These are phyloP conservation scores for Lactarius hengduanensis DNA, from an alignment of 768 basidiomycete species.

Conservation along the genomic window DNA sequence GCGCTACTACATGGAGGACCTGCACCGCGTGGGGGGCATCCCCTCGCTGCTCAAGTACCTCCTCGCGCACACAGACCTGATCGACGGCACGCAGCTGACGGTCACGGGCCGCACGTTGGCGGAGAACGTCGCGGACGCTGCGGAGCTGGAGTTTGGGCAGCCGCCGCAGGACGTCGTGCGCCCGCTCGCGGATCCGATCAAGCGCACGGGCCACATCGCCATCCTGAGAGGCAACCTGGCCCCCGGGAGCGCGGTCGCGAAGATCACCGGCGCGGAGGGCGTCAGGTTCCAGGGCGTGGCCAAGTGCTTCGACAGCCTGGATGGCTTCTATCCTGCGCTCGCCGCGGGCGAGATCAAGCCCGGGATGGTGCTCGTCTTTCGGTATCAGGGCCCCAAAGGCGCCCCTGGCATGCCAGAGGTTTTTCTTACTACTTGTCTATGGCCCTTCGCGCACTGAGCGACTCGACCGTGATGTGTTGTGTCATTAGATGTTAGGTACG, in stretches of 20 bases:
- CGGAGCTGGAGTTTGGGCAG: slow-evolving; percentile 62
- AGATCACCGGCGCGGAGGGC: slow-evolving; percentile 93
- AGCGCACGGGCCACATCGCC: slow-evolving; percentile 80
- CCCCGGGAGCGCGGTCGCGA: slow-evolving; percentile 85
- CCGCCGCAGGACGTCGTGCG: slow-evolving; percentile 69
- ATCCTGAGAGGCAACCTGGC: slow-evolving; percentile 89
- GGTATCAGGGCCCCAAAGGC: slow-evolving; percentile 88
- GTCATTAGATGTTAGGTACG: slow-evolving; percentile 46
- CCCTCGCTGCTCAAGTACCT: slow-evolving; percentile 85
- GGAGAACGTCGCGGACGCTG: slow-evolving; percentile 78
- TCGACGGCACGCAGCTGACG: slow-evolving; percentile 81
- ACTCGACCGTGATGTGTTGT: background rate
- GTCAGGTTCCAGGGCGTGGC: slow-evolving; percentile 77
- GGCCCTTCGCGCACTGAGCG: slow-evolving; percentile 6
- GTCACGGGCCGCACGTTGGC: slow-evolving; percentile 90
- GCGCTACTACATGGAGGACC: slow-evolving; percentile 87
- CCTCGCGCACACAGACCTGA: slow-evolving; percentile 70
- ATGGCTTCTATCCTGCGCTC: slow-evolving; percentile 71
- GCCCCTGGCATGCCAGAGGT: slow-evolving; percentile 93
- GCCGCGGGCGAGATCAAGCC: slow-evolving; percentile 71
- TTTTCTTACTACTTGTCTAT: slow-evolving; percentile 1
- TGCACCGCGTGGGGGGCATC: slow-evolving; percentile 82
- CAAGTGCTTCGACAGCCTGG: slow-evolving; percentile 49
- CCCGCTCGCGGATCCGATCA: slow-evolving; percentile 75
- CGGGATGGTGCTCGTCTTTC: slow-evolving; percentile 76